phyloP scores from a whole-genome alignment of 2,329 filamentous ascomycete genomes.

The Karstenula rhodostoma region DNA sequence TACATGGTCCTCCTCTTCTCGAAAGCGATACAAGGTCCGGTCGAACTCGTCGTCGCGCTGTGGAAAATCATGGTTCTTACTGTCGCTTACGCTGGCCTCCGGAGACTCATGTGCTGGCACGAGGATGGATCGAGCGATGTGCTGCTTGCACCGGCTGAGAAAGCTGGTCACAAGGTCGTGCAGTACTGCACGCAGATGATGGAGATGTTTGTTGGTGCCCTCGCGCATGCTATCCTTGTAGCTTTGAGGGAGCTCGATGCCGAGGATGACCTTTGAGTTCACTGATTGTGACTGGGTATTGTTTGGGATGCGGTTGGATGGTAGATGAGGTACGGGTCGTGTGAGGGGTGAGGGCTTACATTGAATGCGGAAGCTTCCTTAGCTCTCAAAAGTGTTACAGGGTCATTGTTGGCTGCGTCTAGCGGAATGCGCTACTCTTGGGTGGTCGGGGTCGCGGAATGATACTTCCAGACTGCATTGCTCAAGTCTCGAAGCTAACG shows the following conservation, averaged over 20 bases:
- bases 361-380: too few species aligned
- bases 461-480: too few species aligned
- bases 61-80: not conserved
- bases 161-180: not conserved
- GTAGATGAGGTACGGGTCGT: not conserved
- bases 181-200: not conserved
- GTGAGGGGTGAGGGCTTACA: too few species aligned
- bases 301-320: not conserved
- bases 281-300: not conserved
- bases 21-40: conserved; percentile 1
- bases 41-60: not conserved
- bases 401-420: too few species aligned
- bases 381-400: too few species aligned
- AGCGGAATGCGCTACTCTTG: too few species aligned
- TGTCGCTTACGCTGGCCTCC: not conserved
- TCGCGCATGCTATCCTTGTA: not conserved
- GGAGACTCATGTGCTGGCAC: not conserved
- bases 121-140: conserved; percentile 1
- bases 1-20: not conserved
- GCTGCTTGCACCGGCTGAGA: not conserved
- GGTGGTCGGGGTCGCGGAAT: too few species aligned
- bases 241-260: not conserved
- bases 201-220: not conserved
- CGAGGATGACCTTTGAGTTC: not conserved
- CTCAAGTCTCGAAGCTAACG: too few species aligned